phyloP scores from a whole-genome alignment of 176 grass and related monocot species.

The Oryza coarctata region DNA sequence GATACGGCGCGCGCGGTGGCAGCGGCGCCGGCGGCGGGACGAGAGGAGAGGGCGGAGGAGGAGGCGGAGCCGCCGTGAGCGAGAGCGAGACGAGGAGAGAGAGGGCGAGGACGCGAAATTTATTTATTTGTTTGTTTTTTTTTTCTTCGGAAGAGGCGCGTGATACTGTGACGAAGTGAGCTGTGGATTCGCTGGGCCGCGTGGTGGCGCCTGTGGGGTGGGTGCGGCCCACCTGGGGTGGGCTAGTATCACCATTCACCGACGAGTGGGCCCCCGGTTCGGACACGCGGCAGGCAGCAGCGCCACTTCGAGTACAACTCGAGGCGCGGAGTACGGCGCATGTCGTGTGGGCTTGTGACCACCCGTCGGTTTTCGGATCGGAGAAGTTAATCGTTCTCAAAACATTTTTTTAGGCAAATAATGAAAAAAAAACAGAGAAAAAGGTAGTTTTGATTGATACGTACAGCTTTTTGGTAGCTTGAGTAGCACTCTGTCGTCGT shows the following conservation, averaged over 20 bases:
- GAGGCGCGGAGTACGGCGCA: too few species aligned
- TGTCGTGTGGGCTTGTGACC: too few species aligned
- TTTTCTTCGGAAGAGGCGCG: background rate
- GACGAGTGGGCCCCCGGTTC: background rate
- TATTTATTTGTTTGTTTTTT: background rate
- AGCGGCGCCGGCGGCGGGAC: background rate
- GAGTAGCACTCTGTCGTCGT: too few species aligned
- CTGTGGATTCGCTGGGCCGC: conserved; percentile 24
- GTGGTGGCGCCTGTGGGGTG: background rate
- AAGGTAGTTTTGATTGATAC: too few species aligned
- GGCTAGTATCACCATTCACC: too few species aligned
- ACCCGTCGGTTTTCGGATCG: too few species aligned
- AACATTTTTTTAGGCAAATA: too few species aligned
- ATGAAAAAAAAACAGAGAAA: too few species aligned
- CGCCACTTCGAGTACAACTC: too few species aligned
- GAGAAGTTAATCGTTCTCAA: too few species aligned
- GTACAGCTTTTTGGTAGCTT: too few species aligned
- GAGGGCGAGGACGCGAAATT: background rate
- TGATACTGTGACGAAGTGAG: background rate
- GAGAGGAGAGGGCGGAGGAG: background rate
- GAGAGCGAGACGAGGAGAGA: background rate
- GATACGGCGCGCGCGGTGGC: background rate
- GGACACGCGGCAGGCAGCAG: too few species aligned
- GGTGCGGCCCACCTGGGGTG: background rate
- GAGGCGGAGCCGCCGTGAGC: background rate